phyloP scores from a whole-genome alignment of 2,329 filamentous ascomycete genomes.

The Aspergillus viridinutans region DNA sequence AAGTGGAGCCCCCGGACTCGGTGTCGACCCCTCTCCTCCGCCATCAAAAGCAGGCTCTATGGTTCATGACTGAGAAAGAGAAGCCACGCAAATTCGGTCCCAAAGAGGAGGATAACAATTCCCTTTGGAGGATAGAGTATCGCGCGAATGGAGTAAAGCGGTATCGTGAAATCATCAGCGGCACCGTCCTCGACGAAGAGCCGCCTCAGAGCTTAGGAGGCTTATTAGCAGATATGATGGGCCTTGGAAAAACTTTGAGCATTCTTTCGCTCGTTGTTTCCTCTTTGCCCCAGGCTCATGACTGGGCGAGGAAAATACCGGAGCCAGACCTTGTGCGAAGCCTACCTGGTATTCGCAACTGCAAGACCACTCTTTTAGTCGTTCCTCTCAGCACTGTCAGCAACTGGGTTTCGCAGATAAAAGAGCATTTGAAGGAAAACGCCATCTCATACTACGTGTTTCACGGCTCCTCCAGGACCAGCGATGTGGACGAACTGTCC shows the following conservation, averaged over 20 bases:
- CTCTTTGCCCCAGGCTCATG: constrained; percentile 58
- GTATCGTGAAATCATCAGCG: constrained; percentile 84
- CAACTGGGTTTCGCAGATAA: constrained; percentile 93
- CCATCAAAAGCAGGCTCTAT: constrained; percentile 86
- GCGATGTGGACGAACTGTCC: constrained; percentile 63
- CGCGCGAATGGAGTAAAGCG: constrained; percentile 54
- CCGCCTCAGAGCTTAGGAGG: constrained; percentile 68
- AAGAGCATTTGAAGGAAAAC: constrained; percentile 66
- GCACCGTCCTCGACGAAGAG: constrained; percentile 55
- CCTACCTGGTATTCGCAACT: constrained; percentile 53
- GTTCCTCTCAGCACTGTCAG: constrained; percentile 86
- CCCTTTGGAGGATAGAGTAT: constrained; percentile 69
- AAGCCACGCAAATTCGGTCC: constrained; percentile 57
- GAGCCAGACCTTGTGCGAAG: constrained; percentile 33
- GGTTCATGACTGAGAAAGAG: constrained; percentile 81
- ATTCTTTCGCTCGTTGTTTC: constrained; percentile 72
- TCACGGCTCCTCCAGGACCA: constrained; percentile 73
- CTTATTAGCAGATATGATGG: constrained; percentile 82
- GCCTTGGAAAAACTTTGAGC: constrained; percentile 80
- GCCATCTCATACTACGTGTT: constrained; percentile 74
- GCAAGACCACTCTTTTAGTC: constrained; percentile 76
- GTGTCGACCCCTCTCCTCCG: constrained; percentile 67
- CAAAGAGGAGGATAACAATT: constrained; percentile 60
- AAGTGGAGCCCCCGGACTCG: constrained; percentile 60
- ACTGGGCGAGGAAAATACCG: constrained; percentile 58